phyloP scores from a whole-genome alignment of 495 filamentous ascomycete species.

The Aspergillus funiculosus region DNA sequence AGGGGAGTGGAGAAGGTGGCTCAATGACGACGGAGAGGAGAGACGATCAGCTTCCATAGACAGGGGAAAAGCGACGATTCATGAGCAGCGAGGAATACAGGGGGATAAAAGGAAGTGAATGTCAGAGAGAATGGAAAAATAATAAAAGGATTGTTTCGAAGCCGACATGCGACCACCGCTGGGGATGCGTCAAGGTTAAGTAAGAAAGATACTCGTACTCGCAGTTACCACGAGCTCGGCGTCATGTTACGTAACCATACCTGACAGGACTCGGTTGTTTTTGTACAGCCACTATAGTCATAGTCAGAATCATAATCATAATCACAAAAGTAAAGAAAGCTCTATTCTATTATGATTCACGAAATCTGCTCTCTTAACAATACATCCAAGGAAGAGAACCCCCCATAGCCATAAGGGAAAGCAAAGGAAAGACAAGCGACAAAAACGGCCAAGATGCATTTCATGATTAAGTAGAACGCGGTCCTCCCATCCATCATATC shows the following conservation, averaged over 20 bases:
- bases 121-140: neutral
- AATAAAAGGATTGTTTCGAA: neutral
- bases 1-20: conserved; percentile 1
- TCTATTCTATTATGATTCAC: too few species aligned
- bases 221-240: too few species aligned
- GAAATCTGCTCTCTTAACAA: too few species aligned
- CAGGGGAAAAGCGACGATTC: conserved; percentile 1
- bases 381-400: conserved; percentile 1
- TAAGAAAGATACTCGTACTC: neutral
- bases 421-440: neutral
- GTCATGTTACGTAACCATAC: too few species aligned
- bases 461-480: conserved; percentile 3
- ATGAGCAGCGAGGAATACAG: too few species aligned
- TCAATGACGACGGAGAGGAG: conserved; percentile 2
- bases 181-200: neutral
- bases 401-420: neutral
- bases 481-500: conserved; percentile 1
- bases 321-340: too few species aligned
- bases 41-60: conserved; percentile 15
- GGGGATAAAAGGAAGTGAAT: neutral
- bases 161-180: conserved; percentile 12
- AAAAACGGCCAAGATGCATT: conserved; percentile 10
- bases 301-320: too few species aligned
- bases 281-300: too few species aligned
- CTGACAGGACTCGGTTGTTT: too few species aligned